phyloP scores from a whole-genome alignment of 1,284 basidiomycete species.

The Boletus holoroseus region DNA sequence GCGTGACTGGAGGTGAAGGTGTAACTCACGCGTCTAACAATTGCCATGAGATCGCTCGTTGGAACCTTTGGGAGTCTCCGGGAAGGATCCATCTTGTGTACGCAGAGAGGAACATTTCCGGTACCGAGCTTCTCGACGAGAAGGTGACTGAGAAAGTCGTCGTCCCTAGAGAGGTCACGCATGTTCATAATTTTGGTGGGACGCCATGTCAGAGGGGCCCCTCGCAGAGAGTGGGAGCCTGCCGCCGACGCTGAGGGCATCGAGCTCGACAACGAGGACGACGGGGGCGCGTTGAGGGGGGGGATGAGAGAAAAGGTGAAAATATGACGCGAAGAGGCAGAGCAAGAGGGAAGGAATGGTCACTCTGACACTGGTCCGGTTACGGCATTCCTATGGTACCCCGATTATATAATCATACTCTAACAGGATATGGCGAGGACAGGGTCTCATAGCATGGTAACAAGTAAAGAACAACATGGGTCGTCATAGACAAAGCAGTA shows the following conservation, averaged over 20 bases:
- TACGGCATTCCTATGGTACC: constrained; percentile 23
- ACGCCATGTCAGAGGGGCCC: constrained; percentile 50
- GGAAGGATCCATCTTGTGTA: constrained; percentile 80
- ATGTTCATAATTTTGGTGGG: constrained; percentile 83
- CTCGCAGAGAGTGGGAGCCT: constrained; percentile 29
- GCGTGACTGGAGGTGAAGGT: constrained; percentile 25
- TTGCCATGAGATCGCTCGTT: constrained; percentile 56
- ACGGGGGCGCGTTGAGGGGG: constrained; percentile 21
- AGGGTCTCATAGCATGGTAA: constrained; percentile 17
- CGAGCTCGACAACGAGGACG: constrained; percentile 25
- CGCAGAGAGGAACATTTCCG: constrained; percentile 64
- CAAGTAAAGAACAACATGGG: constrained; percentile 7
- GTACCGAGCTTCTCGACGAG: constrained; percentile 81
- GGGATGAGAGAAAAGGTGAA: constrained; percentile 14
- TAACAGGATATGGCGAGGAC: neutral
- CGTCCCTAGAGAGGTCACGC: constrained; percentile 77
- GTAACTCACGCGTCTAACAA: constrained; percentile 68
- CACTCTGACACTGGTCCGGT: constrained; percentile 27
- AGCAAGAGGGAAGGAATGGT: constrained; percentile 24
- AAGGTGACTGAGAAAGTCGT: constrained; percentile 80
- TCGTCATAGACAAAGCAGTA: constrained; percentile 13
- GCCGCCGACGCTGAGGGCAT: constrained; percentile 40
- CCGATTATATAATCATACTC: constrained; percentile 28
- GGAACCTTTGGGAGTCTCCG: constrained; percentile 69
- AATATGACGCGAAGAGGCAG: constrained; percentile 35